These are phyloP conservation scores for Tilletia setariae DNA, from an alignment of 1,284 basidiomycete genomes.

Conservation along the genomic window DNA sequence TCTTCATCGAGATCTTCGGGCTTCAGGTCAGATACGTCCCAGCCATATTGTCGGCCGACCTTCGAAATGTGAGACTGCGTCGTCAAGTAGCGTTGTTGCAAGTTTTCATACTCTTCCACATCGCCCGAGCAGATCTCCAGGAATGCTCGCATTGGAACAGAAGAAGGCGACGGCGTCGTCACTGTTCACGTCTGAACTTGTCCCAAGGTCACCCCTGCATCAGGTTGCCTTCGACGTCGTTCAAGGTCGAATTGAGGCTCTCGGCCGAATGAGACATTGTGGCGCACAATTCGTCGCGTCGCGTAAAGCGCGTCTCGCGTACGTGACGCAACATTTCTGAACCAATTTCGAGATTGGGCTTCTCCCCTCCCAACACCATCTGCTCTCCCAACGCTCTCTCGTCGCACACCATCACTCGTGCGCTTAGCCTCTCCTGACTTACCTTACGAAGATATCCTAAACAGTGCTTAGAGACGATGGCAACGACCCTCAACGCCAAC, in stretches of 20 bases:
- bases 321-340: neutral
- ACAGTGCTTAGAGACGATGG: neutral
- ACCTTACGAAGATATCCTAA: too few species aligned
- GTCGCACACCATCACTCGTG: too few species aligned
- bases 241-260: too few species aligned
- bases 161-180: neutral
- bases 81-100: neutral
- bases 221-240: too few species aligned
- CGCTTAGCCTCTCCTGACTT: too few species aligned
- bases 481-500: neutral
- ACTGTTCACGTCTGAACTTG: neutral
- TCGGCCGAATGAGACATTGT: too few species aligned
- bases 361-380: neutral
- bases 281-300: neutral
- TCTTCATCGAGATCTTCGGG: constrained; percentile 12
- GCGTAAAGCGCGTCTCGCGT: neutral
- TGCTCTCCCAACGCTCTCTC: too few species aligned
- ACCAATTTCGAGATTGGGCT: neutral
- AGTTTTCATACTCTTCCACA: neutral
- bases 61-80: neutral
- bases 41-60: neutral
- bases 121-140: constrained; percentile 1
- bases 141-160: neutral
- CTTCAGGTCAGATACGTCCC: neutral
- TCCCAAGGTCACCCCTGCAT: too few species aligned